Evolutionary conservation across 768 basidiomycete species (phyloP).

Genomic region (Trametes coccinea): DNA sequence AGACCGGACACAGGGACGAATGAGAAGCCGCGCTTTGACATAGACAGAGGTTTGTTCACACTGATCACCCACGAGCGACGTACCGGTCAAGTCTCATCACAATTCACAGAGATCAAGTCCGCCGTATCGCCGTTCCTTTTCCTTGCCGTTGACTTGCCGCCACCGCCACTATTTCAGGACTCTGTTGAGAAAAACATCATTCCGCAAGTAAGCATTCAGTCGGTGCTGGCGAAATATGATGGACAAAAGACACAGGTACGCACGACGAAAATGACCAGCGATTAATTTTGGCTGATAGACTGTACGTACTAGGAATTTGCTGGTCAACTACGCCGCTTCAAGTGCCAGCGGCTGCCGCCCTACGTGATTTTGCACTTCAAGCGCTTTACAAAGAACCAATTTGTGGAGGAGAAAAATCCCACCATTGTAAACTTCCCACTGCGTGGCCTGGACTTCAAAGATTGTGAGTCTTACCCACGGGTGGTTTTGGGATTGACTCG

Average conservation of each 20-base stretch:
- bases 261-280: slow-evolving; percentile 17
- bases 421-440: slow-evolving; percentile 98
- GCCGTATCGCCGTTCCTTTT: slow-evolving; percentile 90
- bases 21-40: slow-evolving; percentile 89
- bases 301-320: slow-evolving; percentile 63
- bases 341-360: slow-evolving; percentile 84
- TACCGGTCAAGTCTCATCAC: slow-evolving; percentile 15
- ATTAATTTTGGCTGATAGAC: slow-evolving; percentile 14
- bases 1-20: slow-evolving; percentile 73
- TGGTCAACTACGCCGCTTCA: slow-evolving; percentile 84
- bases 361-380: slow-evolving; percentile 96
- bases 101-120: slow-evolving; percentile 74
- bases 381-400: slow-evolving; percentile 93
- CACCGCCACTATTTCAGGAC: slow-evolving; percentile 97
- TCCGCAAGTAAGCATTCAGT: slow-evolving; percentile 91
- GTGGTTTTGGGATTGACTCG: background rate
- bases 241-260: slow-evolving; percentile 84
- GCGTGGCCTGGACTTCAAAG: slow-evolving; percentile 86
- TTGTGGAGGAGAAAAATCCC: slow-evolving; percentile 98
- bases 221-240: slow-evolving; percentile 92
- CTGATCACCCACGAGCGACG: slow-evolving; percentile 9
- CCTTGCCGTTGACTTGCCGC: slow-evolving; percentile 92
- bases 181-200: slow-evolving; percentile 97
- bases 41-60: slow-evolving; percentile 75
- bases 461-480: slow-evolving; percentile 60